A percentile compares a stretch with the other conserved stretches of the same genome.
phyloP scores from a whole-genome alignment of 352 stramenopile species.

The Synura sp. region DNA sequence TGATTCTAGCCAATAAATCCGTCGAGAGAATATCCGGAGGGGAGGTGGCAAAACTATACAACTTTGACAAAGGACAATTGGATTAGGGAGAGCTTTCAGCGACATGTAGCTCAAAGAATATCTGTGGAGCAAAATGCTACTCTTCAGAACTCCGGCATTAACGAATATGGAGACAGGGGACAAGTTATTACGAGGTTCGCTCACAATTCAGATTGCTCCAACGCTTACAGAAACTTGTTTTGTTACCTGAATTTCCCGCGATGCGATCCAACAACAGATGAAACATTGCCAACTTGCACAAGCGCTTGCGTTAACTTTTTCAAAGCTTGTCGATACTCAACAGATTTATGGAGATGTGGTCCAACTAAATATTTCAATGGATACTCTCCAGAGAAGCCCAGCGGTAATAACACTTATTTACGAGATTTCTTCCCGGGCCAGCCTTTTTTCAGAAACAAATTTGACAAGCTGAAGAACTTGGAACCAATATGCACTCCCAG shows the following conservation, averaged over 20 bases:
- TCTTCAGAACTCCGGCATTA: neutral
- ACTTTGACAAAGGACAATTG: conserved; percentile 23
- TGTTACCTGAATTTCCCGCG: conserved; percentile 41
- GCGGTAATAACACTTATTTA: conserved; percentile 5
- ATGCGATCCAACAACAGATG: conserved; percentile 1
- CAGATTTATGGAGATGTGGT: conserved; percentile 31
- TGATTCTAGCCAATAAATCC: neutral
- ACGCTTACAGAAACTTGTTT: conserved; percentile 34
- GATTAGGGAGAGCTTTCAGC: neutral
- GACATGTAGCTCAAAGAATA: neutral
- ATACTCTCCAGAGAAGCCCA: conserved; percentile 1
- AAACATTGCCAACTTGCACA: neutral
- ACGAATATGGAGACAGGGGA: conserved; percentile 28
- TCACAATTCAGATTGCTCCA: conserved; percentile 1
- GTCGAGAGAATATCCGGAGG: conserved; percentile 3
- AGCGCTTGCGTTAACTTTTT: conserved; percentile 43
- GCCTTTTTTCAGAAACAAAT: conserved; percentile 39
- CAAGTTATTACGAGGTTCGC: neutral
- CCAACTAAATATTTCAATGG: conserved; percentile 40
- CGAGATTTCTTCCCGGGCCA: conserved; percentile 41
- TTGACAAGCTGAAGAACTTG: no score
- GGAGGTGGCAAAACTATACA: conserved; percentile 26
- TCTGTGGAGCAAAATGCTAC: neutral
- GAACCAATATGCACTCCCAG: neutral
- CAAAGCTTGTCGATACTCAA: conserved; percentile 1